Evolutionary conservation across 106 monocot species (phyloP).

Genomic region (Acanthochlamys bracteata): DNA sequence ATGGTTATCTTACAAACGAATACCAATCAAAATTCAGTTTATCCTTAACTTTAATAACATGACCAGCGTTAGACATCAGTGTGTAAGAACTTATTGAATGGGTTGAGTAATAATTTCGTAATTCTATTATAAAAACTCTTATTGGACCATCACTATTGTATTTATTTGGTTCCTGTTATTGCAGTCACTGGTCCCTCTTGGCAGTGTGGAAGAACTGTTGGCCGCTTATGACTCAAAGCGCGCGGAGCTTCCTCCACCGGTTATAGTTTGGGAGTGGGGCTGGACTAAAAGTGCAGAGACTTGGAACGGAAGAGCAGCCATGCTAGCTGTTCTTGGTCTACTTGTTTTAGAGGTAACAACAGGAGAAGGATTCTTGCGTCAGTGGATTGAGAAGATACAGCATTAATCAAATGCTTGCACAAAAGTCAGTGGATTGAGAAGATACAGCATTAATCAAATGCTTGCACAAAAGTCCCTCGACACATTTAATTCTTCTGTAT

Average conservation of each 20-base stretch:
- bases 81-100: too few relatives aligned
- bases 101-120: too few relatives aligned
- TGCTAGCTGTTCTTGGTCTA: slow-evolving; percentile 78
- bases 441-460: slow-evolving; percentile 23
- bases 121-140: not conserved
- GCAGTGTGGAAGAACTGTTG: slow-evolving; percentile 91
- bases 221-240: slow-evolving; percentile 88
- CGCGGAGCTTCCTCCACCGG: slow-evolving; percentile 75
- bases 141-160: not conserved
- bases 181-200: slow-evolving; percentile 89
- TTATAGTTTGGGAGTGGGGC: slow-evolving; percentile 97
- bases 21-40: too few relatives aligned
- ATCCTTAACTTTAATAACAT: too few relatives aligned
- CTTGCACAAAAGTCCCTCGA: too few relatives aligned
- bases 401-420: slow-evolving; percentile 8
- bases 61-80: too few relatives aligned
- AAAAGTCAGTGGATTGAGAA: not conserved
- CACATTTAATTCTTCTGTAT: too few relatives aligned
- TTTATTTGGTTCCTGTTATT: slow-evolving; percentile 6
- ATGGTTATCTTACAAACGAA: too few relatives aligned
- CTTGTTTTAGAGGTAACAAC: slow-evolving; percentile 77
- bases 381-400: slow-evolving; percentile 71
- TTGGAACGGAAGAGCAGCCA: slow-evolving; percentile 93
- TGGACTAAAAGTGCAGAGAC: slow-evolving; percentile 97
- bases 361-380: slow-evolving; percentile 83